Percentiles rank a stretch among this genome's conserved stretches.
Evolutionary conservation across 2,329 filamentous ascomycete species (phyloP).

Genomic region (Monosporascus sp.): DNA sequence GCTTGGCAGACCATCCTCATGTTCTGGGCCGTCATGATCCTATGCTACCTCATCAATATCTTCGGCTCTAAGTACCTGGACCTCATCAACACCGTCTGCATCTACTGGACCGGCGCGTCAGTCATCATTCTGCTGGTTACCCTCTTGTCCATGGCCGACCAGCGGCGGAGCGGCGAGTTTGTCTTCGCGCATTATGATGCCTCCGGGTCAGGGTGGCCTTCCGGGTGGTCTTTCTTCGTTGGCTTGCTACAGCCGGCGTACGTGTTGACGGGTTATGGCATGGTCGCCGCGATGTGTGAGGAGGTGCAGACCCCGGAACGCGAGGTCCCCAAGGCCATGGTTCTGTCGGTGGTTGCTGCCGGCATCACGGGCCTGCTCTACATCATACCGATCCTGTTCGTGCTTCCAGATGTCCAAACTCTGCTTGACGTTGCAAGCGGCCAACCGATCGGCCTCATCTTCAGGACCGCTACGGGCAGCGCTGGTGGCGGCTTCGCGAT

Average conservation of each 20-base stretch:
- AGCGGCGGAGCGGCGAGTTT: conserved; percentile 53
- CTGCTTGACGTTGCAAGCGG: conserved; percentile 64
- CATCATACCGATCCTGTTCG: conserved; percentile 69
- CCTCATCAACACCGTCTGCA: conserved; percentile 67
- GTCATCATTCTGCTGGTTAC: conserved; percentile 48
- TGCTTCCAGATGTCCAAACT: conserved; percentile 60
- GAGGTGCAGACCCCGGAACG: conserved; percentile 64
- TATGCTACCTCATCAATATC: conserved; percentile 60
- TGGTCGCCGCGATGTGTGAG: conserved; percentile 69
- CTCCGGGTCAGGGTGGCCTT: conserved; percentile 58
- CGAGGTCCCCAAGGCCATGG: conserved; percentile 67
- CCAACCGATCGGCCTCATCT: conserved; percentile 70
- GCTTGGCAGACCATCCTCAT: conserved; percentile 64
- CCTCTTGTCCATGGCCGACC: conserved; percentile 55
- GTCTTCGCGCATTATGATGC: conserved; percentile 67
- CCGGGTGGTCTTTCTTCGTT: conserved; percentile 68
- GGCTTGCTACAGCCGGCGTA: conserved; percentile 62
- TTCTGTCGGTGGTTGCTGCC: conserved; percentile 62
- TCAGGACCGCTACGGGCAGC: conserved; percentile 70
- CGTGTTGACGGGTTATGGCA: conserved; percentile 60
- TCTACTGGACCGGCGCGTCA: conserved; percentile 63
- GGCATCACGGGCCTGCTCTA: conserved; percentile 62
- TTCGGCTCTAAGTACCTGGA: conserved; percentile 57
- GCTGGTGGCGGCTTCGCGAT: conserved; percentile 69
- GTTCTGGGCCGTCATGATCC: conserved; percentile 66